phyloP scores from a whole-genome alignment of 75 land plant species.

The Chamaecyparis obtusa region DNA sequence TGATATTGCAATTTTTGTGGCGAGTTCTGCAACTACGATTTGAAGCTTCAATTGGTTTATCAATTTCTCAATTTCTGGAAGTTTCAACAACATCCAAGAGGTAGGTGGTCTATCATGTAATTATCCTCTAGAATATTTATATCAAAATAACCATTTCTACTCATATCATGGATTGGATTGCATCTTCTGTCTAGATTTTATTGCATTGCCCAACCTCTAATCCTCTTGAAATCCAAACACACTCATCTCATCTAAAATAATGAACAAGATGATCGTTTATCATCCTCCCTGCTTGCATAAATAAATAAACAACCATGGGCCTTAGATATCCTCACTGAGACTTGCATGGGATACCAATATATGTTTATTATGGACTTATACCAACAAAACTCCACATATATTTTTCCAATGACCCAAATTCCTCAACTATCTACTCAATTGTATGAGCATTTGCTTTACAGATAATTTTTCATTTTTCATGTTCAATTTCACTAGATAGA shows the following conservation, averaged over 20 bases:
- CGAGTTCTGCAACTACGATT: too few relatives aligned
- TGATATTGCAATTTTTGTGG: too few relatives aligned
- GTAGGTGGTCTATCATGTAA: too few relatives aligned
- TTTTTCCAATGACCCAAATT: conserved; percentile 70
- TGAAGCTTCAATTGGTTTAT: too few relatives aligned
- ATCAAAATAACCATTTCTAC: too few relatives aligned
- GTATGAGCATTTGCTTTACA: not conserved
- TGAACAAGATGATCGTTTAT: conserved; percentile 70
- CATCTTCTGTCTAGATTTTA: not conserved
- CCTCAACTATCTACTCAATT: conserved; percentile 50
- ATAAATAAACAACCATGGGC: conserved; percentile 77
- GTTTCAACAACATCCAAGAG: too few relatives aligned
- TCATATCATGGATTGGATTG: too few relatives aligned
- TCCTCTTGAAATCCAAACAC: conserved; percentile 12
- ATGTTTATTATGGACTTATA: conserved; percentile 57
- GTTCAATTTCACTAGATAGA: not conserved
- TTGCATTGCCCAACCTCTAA: not conserved
- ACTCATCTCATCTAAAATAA: conserved; percentile 70
- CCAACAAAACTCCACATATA: conserved; percentile 77
- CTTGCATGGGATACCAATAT: conserved; percentile 58
- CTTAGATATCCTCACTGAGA: conserved; percentile 83
- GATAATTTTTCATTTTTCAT: too few relatives aligned
- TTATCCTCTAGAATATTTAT: too few relatives aligned
- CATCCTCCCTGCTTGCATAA: conserved; percentile 85
- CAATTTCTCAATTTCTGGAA: too few relatives aligned